These are phyloP conservation scores for Papiliotrema terrestris DNA, from an alignment of 1,284 basidiomycete species.

Conservation along the genomic window DNA sequence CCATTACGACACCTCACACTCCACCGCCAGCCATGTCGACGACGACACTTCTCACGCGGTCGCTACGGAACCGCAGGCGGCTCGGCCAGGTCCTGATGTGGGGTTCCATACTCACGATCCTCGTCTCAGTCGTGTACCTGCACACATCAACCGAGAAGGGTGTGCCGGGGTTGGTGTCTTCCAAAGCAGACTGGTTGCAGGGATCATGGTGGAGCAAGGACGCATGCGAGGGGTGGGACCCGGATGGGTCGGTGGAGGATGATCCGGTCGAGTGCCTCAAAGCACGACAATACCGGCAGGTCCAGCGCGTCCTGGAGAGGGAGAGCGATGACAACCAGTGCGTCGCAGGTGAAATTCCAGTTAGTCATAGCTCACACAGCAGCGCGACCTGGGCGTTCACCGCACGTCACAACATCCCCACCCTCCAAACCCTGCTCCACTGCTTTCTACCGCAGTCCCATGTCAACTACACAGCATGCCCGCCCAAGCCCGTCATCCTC, in stretches of 20 bases:
- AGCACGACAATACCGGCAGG: conserved; percentile 36
- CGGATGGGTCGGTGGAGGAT: conserved; percentile 5
- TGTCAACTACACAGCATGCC: conserved; percentile 19
- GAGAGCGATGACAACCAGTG: conserved; percentile 25
- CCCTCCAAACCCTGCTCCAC: conserved; percentile 18
- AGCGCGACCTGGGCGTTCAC: conserved; percentile 31
- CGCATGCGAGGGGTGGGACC: conserved; percentile 26
- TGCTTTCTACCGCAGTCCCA: conserved; percentile 28
- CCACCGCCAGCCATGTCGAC: too few relatives aligned
- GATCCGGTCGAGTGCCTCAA: conserved; percentile 31
- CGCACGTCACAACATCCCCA: conserved; percentile 14
- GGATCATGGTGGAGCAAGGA: neutral
- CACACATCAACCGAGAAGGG: too few relatives aligned
- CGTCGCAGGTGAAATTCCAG: neutral
- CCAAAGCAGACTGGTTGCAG: neutral
- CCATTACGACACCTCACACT: too few relatives aligned
- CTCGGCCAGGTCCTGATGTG: too few relatives aligned
- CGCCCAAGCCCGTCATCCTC: conserved; percentile 32
- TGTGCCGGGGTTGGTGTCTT: too few relatives aligned
- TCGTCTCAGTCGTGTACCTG: too few relatives aligned
- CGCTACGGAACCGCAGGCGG: too few relatives aligned
- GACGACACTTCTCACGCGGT: too few relatives aligned
- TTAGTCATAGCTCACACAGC: neutral
- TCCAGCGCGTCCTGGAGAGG: conserved; percentile 23
- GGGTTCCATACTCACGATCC: too few relatives aligned